Evolutionary conservation across 2,329 filamentous ascomycete genomes (phyloP), one percentile per base, ranked within the genome.

Genomic region (Neofusicoccum parvum): DNA sequence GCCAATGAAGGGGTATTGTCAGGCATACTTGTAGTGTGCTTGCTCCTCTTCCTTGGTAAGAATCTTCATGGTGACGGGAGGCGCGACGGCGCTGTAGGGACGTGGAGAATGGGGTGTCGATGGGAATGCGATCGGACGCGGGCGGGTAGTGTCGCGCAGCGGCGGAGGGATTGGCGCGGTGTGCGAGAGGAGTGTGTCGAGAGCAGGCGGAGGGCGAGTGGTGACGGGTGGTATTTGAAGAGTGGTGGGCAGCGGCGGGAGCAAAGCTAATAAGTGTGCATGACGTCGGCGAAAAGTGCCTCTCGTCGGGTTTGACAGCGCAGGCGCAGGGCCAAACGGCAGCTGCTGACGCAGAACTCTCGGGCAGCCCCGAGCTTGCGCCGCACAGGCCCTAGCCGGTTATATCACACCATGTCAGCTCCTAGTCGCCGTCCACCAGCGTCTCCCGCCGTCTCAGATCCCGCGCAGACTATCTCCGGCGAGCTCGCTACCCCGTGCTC

Each of bases 1-100:
- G 46, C n/a, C 36, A 20, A 37, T 11, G 12, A 17, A 1, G 37
- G 20, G 51, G 73, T 63, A 75, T 69, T 36, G 46, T 10, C n/a
- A 32, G 10, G 66, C 51, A 37, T 20, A 88, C 86, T 84, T 81
- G 86, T 96, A 97, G 86, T 97, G 94, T 63, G 87, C 91, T 67
- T 84, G 78, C 81, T 97, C 94, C 82, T 97, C 92, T 87, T 97
- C 92, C 78, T 94, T 92, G 73, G 91, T 96, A 77, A 98, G 86
- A 76, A 98, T 84, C 90, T 97, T 98, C 95, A 98, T 99, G 69
- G 59, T 84, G 79, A 27, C 36, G 43, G 43, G 7, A 20, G 20
- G 41, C n/a, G 54, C 54, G 54, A 34, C 54, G 41, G 15, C 3
- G 56, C 32, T 34, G 32, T 20, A 20, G 27, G 7, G 32, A 27